phyloP scores from a whole-genome alignment of 1,139 yeast species.

The Groenewaldozyma sp. region DNA sequence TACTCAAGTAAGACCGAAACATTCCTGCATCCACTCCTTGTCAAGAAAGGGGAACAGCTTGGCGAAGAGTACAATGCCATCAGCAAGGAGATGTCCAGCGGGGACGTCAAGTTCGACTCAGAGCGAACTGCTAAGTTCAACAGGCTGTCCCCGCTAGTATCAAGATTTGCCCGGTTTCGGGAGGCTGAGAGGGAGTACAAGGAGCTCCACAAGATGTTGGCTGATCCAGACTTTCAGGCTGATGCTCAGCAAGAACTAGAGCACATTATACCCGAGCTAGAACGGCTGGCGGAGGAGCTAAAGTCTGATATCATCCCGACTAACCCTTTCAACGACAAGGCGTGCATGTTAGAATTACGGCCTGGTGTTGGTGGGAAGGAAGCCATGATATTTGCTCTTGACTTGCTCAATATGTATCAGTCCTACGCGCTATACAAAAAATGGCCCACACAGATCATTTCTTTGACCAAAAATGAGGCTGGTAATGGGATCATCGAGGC shows the following conservation, averaged over 20 bases:
- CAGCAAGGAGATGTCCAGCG: slow-evolving; percentile 39
- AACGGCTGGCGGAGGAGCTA: slow-evolving; percentile 35
- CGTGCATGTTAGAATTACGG: slow-evolving; percentile 74
- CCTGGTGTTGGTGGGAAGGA: slow-evolving; percentile 98
- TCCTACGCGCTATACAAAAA: slow-evolving; percentile 54
- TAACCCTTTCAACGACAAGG: slow-evolving; percentile 64
- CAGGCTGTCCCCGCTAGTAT: slow-evolving; percentile 44
- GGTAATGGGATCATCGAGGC: slow-evolving; percentile 72
- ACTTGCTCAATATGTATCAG: slow-evolving; percentile 71
- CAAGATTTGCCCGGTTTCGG: slow-evolving; percentile 42
- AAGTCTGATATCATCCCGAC: slow-evolving; percentile 61
- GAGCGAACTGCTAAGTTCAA: slow-evolving; percentile 51
- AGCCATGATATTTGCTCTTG: slow-evolving; percentile 78
- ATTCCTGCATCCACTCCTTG: slow-evolving; percentile 18
- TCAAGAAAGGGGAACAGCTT: slow-evolving; percentile 48
- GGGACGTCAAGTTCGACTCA: slow-evolving; percentile 41
- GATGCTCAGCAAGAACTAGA: slow-evolving; percentile 45
- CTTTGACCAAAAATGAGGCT: slow-evolving; percentile 40
- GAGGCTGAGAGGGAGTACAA: slow-evolving; percentile 23
- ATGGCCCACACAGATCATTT: slow-evolving; percentile 60
- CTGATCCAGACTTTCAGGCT: slow-evolving; percentile 31
- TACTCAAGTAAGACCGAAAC: not conserved
- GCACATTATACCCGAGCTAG: slow-evolving; percentile 19
- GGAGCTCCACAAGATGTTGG: slow-evolving; percentile 31
- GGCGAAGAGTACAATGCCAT: slow-evolving; percentile 41